Evolutionary conservation across 306 rosid genomes (phyloP), one percentile per base, ranked within the genome.

Genomic region (Medicago arabica): DNA sequence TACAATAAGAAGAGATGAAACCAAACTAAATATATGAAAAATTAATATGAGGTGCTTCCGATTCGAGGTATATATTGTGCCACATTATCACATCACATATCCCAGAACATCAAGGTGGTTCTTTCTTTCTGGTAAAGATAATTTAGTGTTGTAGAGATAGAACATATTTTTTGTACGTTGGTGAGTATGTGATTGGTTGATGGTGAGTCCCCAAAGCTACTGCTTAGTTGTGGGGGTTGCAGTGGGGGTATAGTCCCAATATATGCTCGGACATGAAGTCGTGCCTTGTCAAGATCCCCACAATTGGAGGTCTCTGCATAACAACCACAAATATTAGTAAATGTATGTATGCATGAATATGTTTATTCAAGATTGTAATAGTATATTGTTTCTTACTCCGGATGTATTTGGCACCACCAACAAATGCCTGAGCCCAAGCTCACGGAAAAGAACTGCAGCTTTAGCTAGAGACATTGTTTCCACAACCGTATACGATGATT

Each of bases 391-490:
- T 9, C 86, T 81, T 80, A 91, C 97, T 80, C 83, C 95, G 0
- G 80, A 83, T 47, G 82, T 83, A 87, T 83, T 86, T 1, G 96
- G 90, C 34, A 89, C 89, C 39, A 92, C 93, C 83, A 86, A 74
- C 85, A 89, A 67, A 80, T 92, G 96, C 82, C 97, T 86, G 43
- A 88, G 91, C 81, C 91, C 96, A 15, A 88, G 88, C 25, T 84
- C 80, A 14, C 91, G 88, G 78, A 92, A 92, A 74, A 88, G 95
- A 83, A 86, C 53, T 0, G 93, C 86, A 55, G 96, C 87, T 80
- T 92, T 92, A 38, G 93, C 91, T 0, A 92, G 81, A 15, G 97
- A 89, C 91, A 86, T 86, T 8, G 93, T 83, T 76, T 89, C 96
- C 25, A 89, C 82, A 11, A 91, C 90, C 2, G 97, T 88, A 77